Conservation (phyloP, 1,284 basidiomycete species). For the Meripilus lineatus region DNA sequence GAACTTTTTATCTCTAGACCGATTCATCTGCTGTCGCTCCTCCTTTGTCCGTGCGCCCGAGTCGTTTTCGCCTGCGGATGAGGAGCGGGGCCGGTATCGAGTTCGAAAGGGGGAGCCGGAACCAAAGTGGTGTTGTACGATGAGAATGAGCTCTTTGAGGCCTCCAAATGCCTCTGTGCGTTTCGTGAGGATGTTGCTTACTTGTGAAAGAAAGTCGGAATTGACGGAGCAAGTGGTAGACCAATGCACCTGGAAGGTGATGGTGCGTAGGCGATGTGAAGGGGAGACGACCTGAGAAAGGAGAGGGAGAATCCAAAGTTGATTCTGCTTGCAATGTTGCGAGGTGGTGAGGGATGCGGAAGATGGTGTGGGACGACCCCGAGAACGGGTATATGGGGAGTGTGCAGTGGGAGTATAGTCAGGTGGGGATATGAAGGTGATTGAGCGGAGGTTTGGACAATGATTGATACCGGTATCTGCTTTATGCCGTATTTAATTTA, state of each 20-base stretch:
- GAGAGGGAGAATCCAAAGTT: neutral
- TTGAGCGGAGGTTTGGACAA: neutral
- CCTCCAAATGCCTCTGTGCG: neutral
- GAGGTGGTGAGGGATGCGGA: neutral
- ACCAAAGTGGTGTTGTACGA: neutral
- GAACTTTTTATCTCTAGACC: no score
- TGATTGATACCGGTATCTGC: neutral
- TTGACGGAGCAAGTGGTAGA: neutral
- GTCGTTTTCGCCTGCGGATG: no score
- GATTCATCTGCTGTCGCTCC: no score
- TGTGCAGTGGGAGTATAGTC: neutral
- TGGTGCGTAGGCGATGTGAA: neutral
- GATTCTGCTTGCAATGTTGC: neutral
- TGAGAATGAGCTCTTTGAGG: neutral
- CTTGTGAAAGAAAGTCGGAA: constrained; percentile 1
- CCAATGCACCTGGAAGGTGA: constrained; percentile 4
- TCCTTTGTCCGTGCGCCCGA: no score
- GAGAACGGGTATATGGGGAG: neutral
- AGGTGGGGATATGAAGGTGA: neutral
- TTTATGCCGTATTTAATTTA: neutral
- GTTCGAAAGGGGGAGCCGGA: neutral
- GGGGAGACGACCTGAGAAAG: constrained; percentile 1
- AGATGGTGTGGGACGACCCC: no score
- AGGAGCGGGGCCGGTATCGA: no score
- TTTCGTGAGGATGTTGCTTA: neutral